Conservation (phyloP, 1,284 basidiomycete genomes). For the Neonothopanus nambi region DNA sequence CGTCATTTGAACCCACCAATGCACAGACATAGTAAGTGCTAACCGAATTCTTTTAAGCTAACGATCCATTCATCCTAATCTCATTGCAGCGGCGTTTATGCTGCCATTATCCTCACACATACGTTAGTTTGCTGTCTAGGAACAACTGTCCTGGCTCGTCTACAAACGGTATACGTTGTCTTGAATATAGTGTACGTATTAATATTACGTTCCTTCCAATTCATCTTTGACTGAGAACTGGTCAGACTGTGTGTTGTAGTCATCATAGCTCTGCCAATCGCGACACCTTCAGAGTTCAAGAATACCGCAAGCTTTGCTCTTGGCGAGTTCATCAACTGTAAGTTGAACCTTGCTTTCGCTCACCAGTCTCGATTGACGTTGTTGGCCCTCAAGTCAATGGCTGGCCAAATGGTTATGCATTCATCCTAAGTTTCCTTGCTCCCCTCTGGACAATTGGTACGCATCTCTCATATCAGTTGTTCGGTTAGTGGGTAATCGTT, state of each 20-base stretch:
- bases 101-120: conserved; percentile 57
- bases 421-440: conserved; percentile 73
- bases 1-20: conserved; percentile 52
- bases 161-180: conserved; percentile 71
- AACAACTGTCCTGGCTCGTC: conserved; percentile 62
- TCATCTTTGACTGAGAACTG: background rate
- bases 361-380: background rate
- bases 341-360: conserved; percentile 14
- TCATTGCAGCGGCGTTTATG: conserved; percentile 62
- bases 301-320: conserved; percentile 69
- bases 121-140: conserved; percentile 65
- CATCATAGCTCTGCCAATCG: conserved; percentile 73
- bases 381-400: conserved; percentile 48
- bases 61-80: background rate
- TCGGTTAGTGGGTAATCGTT: background rate
- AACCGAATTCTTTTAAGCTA: background rate
- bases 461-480: conserved; percentile 17
- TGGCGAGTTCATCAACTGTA: conserved; percentile 59
- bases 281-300: conserved; percentile 65
- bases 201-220: background rate
- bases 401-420: conserved; percentile 74
- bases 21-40: conserved; percentile 57
- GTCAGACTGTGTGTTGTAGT: conserved; percentile 66
- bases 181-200: conserved; percentile 63
- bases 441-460: conserved; percentile 79